Conservation (phyloP, 2,329 filamentous ascomycete species). For the Diplodia corticola region DNA sequence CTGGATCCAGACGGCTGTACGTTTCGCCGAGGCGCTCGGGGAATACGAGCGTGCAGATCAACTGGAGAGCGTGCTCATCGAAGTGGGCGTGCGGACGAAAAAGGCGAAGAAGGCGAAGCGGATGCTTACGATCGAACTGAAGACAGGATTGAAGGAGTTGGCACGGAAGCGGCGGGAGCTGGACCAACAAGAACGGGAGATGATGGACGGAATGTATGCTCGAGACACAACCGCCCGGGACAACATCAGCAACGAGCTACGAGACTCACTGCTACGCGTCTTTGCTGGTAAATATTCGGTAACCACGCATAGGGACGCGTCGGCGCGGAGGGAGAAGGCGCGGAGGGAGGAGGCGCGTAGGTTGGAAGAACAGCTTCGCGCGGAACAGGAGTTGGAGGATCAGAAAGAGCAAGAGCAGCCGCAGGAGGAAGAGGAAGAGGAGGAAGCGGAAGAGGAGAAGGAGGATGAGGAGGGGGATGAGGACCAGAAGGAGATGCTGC, state of each 20-base stretch:
- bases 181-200: background rate
- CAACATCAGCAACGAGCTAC: background rate
- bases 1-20: background rate
- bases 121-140: background rate
- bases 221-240: too few species aligned
- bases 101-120: background rate
- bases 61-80: background rate
- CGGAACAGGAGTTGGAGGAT: background rate
- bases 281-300: background rate
- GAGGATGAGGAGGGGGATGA: background rate
- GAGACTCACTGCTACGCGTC: background rate
- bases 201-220: too few species aligned
- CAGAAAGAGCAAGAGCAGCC: background rate
- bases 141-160: background rate
- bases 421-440: background rate
- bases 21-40: background rate
- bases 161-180: background rate
- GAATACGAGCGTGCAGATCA: background rate
- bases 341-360: background rate
- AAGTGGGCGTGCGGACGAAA: background rate
- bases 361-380: background rate
- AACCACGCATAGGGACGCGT: background rate
- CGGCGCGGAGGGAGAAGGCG: background rate
- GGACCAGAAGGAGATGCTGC: background rate
- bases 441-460: too few species aligned